phyloP scores from a whole-genome alignment of 2,329 filamentous ascomycete species.

The Colletotrichum simmondsii region DNA sequence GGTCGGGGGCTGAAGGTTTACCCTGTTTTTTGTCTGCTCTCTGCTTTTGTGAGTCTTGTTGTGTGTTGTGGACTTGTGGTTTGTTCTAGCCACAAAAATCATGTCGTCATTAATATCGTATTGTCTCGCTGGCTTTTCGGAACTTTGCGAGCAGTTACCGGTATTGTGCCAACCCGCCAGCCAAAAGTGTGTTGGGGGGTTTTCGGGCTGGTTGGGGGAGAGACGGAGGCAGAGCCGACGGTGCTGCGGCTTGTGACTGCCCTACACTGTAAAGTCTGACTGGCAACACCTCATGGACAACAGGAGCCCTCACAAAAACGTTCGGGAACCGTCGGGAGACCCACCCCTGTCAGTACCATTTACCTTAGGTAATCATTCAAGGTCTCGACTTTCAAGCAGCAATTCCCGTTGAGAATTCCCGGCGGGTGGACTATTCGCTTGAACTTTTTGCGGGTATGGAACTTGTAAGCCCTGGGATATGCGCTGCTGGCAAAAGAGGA shows the following conservation, averaged over 20 bases:
- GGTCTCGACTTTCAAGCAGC: neutral
- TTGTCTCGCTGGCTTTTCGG: neutral
- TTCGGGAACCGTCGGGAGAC: constrained; percentile 13
- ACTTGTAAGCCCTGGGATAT: neutral
- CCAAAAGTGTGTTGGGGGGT: neutral
- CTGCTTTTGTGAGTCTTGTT: neutral
- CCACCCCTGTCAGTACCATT: neutral
- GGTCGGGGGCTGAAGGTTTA: neutral
- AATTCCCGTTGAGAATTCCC: neutral
- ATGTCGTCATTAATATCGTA: neutral
- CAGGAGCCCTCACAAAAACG: neutral
- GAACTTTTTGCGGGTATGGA: neutral
- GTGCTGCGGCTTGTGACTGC: neutral
- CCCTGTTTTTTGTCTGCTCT: neutral
- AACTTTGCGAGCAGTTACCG: neutral
- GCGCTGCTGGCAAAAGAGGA: neutral
- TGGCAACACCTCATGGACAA: neutral
- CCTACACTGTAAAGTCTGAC: no score
- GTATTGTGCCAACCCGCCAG: neutral
- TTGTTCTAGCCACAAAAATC: neutral
- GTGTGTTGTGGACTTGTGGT: neutral
- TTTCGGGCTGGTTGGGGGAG: neutral
- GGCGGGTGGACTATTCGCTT: neutral
- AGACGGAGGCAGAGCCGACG: neutral
- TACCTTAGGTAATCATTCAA: neutral